These are phyloP conservation scores for Mycena alexandri DNA, from an alignment of 768 basidiomycete species.

Conservation along the genomic window DNA sequence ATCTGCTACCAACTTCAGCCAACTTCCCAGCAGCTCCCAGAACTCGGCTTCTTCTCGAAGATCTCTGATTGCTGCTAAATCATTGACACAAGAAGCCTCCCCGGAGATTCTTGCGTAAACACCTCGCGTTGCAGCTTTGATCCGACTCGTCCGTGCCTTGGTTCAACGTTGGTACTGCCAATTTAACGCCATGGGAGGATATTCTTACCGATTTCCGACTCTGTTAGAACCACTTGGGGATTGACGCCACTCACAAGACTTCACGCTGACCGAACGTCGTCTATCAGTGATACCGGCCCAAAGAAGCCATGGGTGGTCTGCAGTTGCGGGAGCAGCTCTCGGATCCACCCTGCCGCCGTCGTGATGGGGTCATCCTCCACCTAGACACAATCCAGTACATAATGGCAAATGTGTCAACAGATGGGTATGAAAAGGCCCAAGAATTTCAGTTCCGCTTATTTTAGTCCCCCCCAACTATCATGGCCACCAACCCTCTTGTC, in stretches of 20 bases:
- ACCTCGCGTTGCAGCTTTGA: background rate
- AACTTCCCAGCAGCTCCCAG: background rate
- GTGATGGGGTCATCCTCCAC: constrained; percentile 17
- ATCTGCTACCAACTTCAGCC: background rate
- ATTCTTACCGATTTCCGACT: background rate
- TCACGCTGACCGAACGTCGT: background rate
- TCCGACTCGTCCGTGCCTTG: constrained; percentile 5
- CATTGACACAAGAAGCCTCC: no score
- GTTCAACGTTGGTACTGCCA: no score
- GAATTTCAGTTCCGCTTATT: background rate
- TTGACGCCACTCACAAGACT: no score
- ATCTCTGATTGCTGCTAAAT: background rate
- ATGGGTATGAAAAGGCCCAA: constrained; percentile 9
- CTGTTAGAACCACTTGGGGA: background rate
- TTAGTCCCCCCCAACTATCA: constrained; percentile 1
- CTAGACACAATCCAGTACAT: constrained; percentile 4
- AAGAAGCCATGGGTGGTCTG: background rate
- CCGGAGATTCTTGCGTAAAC: background rate
- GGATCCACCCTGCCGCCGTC: constrained; percentile 11
- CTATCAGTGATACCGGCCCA: background rate
- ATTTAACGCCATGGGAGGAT: no score
- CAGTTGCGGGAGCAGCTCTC: background rate
- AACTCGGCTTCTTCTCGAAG: background rate
- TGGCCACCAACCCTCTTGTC: constrained; percentile 14
- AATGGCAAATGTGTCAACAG: constrained; percentile 18